A percentile compares a stretch with the other conserved stretches of the same genome.
Evolutionary conservation across 768 basidiomycete species (phyloP).

Genomic region (Hydnum rufescens): DNA sequence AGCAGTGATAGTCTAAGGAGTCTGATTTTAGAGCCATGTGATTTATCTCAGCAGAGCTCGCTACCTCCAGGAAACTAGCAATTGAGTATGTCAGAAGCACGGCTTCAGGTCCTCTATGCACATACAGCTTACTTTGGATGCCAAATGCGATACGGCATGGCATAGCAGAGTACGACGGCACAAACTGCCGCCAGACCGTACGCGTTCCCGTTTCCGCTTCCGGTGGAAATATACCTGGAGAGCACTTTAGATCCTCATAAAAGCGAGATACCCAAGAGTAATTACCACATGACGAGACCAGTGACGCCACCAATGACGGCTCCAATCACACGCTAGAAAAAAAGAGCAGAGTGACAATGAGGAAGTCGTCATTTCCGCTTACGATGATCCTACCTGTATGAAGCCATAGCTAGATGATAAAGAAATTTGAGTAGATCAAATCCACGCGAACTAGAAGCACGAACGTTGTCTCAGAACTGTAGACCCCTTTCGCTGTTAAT

Average conservation of each 20-base stretch:
- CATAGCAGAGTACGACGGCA: neutral
- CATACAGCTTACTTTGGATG: slow-evolving; percentile 1
- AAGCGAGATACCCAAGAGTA: neutral
- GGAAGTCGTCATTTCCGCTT: too few species aligned
- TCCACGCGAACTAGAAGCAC: too few species aligned
- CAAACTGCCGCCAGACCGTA: slow-evolving; percentile 4
- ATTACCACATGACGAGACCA: slow-evolving; percentile 3
- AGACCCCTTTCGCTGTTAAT: slow-evolving; percentile 5
- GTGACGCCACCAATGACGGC: slow-evolving; percentile 4
- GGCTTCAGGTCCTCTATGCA: too few species aligned
- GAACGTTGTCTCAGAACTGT: neutral
- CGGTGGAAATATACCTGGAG: slow-evolving; percentile 6
- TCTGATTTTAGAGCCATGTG: too few species aligned
- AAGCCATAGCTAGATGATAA: neutral
- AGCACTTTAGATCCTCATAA: neutral
- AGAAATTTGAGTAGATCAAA: too few species aligned
- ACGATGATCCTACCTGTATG: slow-evolving; percentile 3
- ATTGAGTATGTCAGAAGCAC: too few species aligned
- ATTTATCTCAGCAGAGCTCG: too few species aligned
- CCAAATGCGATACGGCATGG: slow-evolving; percentile 5
- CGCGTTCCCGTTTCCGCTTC: slow-evolving; percentile 5
- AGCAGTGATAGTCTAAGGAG: slow-evolving; percentile 4
- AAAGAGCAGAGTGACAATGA: neutral
- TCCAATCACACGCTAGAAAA: neutral
- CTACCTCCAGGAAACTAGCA: too few species aligned